Conservation (phyloP, 768 basidiomycete genomes). For the Kwoniella europaea region DNA sequence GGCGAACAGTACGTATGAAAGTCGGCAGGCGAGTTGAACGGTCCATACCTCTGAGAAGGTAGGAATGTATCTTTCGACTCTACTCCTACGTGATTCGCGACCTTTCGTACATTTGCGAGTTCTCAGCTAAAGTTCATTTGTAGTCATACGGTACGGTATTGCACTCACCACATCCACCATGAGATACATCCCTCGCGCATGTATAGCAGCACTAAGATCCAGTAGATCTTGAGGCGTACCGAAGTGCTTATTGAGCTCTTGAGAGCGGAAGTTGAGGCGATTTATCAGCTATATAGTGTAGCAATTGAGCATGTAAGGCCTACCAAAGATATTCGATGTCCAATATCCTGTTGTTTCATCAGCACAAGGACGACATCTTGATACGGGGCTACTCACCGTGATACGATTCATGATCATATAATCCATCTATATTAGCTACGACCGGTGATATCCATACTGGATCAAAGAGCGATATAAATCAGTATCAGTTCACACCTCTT, state of each 20-base stretch:
- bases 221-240: constrained; percentile 52
- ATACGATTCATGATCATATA: constrained; percentile 46
- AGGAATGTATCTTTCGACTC: constrained; percentile 67
- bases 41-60: constrained; percentile 46
- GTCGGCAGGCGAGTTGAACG: constrained; percentile 61
- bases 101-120: constrained; percentile 45
- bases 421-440: constrained; percentile 54
- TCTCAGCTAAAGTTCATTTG: neutral
- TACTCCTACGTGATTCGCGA: constrained; percentile 82
- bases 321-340: constrained; percentile 49
- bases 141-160: neutral
- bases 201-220: constrained; percentile 51
- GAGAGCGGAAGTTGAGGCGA: constrained; percentile 3
- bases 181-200: constrained; percentile 57
- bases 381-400: constrained; percentile 46
- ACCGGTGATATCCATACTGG: constrained; percentile 59
- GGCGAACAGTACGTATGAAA: constrained; percentile 75
- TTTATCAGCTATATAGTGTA: neutral
- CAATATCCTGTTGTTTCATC: constrained; percentile 44
- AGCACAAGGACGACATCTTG: neutral
- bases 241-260: constrained; percentile 54
- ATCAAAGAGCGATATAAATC: neutral
- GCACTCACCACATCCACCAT: constrained; percentile 57
- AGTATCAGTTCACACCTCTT: no score
- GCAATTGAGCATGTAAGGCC: neutral